These are phyloP conservation scores for Emergomyces pasteurianus DNA, from an alignment of 2,329 filamentous ascomycete genomes.

Conservation along the genomic window DNA sequence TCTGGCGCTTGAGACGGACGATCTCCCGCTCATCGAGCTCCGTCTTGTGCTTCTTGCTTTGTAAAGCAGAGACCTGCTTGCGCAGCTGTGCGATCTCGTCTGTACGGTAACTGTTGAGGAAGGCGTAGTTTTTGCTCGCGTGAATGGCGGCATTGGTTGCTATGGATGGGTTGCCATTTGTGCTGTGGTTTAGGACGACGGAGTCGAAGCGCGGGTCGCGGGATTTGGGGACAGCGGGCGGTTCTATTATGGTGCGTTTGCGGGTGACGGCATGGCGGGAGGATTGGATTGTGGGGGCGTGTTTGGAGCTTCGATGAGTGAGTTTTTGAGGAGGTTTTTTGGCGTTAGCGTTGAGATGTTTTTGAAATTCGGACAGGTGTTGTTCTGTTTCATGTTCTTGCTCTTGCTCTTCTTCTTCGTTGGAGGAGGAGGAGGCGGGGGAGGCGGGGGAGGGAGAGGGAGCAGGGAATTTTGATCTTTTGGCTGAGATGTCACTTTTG, in stretches of 20 bases:
- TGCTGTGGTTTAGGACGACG: slow-evolving; percentile 32
- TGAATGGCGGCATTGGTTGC: slow-evolving; percentile 33
- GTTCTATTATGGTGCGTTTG: slow-evolving; percentile 58
- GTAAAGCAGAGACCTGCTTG: not conserved
- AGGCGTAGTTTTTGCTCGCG: slow-evolving; percentile 67
- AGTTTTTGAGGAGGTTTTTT: slow-evolving; percentile 16
- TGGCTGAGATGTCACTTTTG: slow-evolving; percentile 16
- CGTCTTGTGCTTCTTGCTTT: slow-evolving; percentile 45
- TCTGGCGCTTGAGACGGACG: slow-evolving; percentile 57
- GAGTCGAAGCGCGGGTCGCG: slow-evolving; percentile 87
- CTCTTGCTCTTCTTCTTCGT: no score
- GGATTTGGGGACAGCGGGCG: slow-evolving; percentile 43
- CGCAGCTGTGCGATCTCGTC: slow-evolving; percentile 67
- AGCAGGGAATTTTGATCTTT: slow-evolving; percentile 29
- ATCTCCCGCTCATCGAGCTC: slow-evolving; percentile 53
- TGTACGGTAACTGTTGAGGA: slow-evolving; percentile 75
- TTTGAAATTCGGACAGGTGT: slow-evolving; percentile 39
- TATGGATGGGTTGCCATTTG: slow-evolving; percentile 23
- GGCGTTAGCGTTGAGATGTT: slow-evolving; percentile 56
- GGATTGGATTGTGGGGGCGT: slow-evolving; percentile 73
- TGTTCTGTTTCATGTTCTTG: not conserved
- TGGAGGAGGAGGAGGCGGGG: not conserved
- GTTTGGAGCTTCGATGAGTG: slow-evolving; percentile 52
- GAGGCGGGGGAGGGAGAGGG: slow-evolving; percentile 18
- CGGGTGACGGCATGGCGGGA: slow-evolving; percentile 76